A percentile compares a stretch with the other conserved stretches of the same genome.
Conservation (phyloP, 805 yeast genomes). For the Candida maltosa region DNA sequence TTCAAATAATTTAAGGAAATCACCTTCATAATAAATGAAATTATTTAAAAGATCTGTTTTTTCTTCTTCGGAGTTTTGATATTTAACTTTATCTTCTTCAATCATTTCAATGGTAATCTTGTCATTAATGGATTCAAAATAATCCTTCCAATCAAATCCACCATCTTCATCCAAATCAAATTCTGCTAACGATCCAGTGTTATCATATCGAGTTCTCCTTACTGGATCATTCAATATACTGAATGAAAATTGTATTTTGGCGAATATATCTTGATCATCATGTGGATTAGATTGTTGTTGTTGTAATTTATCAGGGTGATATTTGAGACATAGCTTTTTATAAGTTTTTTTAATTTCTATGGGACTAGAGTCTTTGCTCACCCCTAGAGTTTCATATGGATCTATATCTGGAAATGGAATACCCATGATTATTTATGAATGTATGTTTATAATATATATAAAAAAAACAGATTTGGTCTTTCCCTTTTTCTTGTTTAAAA, state of each 20-base stretch:
- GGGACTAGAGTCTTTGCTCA: slow-evolving; percentile 38
- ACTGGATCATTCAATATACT: slow-evolving; percentile 58
- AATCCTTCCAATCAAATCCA: slow-evolving; percentile 56
- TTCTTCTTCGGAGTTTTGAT: slow-evolving; percentile 64
- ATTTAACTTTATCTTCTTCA: slow-evolving; percentile 61
- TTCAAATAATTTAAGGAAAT: slow-evolving; percentile 68
- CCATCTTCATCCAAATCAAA: slow-evolving; percentile 28
- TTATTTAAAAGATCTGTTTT: slow-evolving; percentile 57
- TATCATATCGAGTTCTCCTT: slow-evolving; percentile 58
- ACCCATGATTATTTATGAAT: slow-evolving; percentile 19
- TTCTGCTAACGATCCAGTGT: slow-evolving; percentile 62
- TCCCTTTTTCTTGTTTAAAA: slow-evolving; percentile 1
- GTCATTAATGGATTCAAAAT: slow-evolving; percentile 45
- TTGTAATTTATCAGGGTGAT: slow-evolving; percentile 70
- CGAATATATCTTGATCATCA: slow-evolving; percentile 36
- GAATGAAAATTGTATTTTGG: slow-evolving; percentile 73
- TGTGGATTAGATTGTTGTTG: slow-evolving; percentile 13
- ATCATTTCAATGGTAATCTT: slow-evolving; percentile 63
- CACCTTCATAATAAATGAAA: slow-evolving; percentile 61
- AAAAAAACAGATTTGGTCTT: background rate
- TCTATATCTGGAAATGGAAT: slow-evolving; percentile 54
- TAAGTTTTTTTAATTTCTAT: slow-evolving; percentile 65
- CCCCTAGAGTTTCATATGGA: slow-evolving; percentile 56
- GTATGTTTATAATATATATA: too few relatives aligned
- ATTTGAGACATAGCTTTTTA: slow-evolving; percentile 55